These are phyloP conservation scores for Naganishia kalamii DNA, from an alignment of 768 basidiomycete species.

Conservation along the genomic window DNA sequence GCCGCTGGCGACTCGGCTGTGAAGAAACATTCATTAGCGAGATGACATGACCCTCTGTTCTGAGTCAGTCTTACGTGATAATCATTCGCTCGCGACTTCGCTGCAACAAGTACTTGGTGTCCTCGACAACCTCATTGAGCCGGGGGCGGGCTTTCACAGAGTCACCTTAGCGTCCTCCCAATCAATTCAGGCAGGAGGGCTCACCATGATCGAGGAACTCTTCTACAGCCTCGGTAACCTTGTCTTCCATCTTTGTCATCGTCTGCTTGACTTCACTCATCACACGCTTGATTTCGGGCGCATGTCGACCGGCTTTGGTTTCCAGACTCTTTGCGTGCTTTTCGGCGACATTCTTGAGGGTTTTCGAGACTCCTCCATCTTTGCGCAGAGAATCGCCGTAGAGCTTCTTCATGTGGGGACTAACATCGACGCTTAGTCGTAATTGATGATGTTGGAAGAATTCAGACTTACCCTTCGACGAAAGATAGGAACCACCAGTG, in stretches of 20 bases:
- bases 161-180: background rate
- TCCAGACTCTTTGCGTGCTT: constrained; percentile 73
- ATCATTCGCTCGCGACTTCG: constrained; percentile 85
- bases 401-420: constrained; percentile 96
- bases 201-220: constrained; percentile 86
- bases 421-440: constrained; percentile 39
- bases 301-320: constrained; percentile 67
- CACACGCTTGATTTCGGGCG: constrained; percentile 72
- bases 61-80: constrained; percentile 64
- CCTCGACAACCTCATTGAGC: constrained; percentile 82
- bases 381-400: constrained; percentile 90
- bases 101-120: constrained; percentile 82
- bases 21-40: background rate
- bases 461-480: constrained; percentile 73
- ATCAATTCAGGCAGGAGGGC: constrained; percentile 37
- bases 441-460: background rate
- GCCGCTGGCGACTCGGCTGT: constrained; percentile 72
- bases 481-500: constrained; percentile 93
- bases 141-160: constrained; percentile 64
- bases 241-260: constrained; percentile 91
- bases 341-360: constrained; percentile 86
- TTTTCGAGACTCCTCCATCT: constrained; percentile 95
- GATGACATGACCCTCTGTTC: too few species aligned
- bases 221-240: constrained; percentile 85
- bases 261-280: constrained; percentile 88